Evolutionary conservation across 352 stramenopile species (phyloP), one percentile per base, ranked within the genome.

Genomic region (Pythium biforme): DNA sequence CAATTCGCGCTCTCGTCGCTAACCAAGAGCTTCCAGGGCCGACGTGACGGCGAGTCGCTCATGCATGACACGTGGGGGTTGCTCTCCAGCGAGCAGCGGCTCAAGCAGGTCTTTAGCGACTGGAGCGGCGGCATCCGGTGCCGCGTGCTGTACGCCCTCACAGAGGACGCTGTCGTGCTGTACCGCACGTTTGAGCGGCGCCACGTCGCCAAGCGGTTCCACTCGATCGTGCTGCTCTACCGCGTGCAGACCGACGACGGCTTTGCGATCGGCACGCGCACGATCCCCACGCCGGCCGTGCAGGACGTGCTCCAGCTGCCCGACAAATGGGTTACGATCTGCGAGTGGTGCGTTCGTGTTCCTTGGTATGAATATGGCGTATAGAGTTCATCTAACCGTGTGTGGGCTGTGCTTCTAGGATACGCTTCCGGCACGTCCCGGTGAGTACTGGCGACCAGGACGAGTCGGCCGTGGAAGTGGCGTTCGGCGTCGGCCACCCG

Each of bases 171-270:
- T n/a, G 58, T 74, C 12, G 68, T 88, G 14, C 62, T 88, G 31
- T 75, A 77, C 17, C 76, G 76, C 33, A 75, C 83, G 34, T 83
- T 76, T 17, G 62, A 78, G 54, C 83, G 83, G 55, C 40, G 66
- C n/a, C 60, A 69, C 20, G 77, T 88, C 58, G 65, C 59, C 0
- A 66, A 69, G 39, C 69, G 72, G 9, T 86, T 89, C 63, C 79
- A 85, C 69, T 83, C 77, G 1, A 76, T 88, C 33, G 79, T 83
- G 52, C 52, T 89, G 51, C 65, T 89, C 33, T 89, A 82, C 62
- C 79, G 79, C 6, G 53, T 89, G 52, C 69, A 84, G 41, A 86
- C 69, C 3, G 64, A 76, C 22, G 72, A 45, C 3, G 79, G 77
- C 2, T 86, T 79, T 62, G 73, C 69, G 15, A 37, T 89, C 11